A percentile compares a stretch with the other conserved stretches of the same genome.
Evolutionary conservation across 2,329 filamentous ascomycete species (phyloP).

Genomic region (Aspergillus sp.): DNA sequence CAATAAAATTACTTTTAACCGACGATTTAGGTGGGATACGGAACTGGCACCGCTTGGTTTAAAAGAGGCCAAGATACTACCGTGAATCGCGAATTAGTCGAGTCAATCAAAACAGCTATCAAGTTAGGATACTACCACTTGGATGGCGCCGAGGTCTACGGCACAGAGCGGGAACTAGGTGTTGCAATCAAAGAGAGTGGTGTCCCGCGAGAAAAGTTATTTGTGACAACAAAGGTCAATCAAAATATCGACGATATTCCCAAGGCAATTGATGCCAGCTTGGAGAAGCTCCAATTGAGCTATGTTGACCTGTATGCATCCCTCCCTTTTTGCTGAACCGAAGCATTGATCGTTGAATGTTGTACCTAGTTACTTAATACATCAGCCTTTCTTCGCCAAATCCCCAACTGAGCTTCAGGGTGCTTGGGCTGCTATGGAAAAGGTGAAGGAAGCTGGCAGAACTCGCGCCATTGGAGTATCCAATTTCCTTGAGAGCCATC

Average conservation of each 20-base stretch:
- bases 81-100: constrained; percentile 56
- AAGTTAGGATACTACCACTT: constrained; percentile 61
- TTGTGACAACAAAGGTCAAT: constrained; percentile 59
- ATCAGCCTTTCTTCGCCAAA: constrained; percentile 59
- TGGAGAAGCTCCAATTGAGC: constrained; percentile 61
- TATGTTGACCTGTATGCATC: constrained; percentile 60
- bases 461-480: constrained; percentile 63
- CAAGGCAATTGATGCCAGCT: constrained; percentile 53
- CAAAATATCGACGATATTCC: constrained; percentile 56
- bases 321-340: not conserved
- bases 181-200: constrained; percentile 49
- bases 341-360: not conserved
- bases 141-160: constrained; percentile 61
- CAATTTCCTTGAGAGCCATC: constrained; percentile 57
- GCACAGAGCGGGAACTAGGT: constrained; percentile 51
- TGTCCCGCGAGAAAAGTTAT: constrained; percentile 48
- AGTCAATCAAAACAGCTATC: constrained; percentile 58
- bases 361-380: constrained; percentile 57
- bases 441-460: constrained; percentile 56
- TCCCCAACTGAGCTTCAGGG: constrained; percentile 55
- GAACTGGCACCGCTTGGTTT: constrained; percentile 65
- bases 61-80: constrained; percentile 51
- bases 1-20: not conserved
- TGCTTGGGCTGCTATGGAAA: constrained; percentile 62
- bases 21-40: constrained; percentile 55